Evolutionary conservation across 2,329 filamentous ascomycete genomes (phyloP).

Genomic region (Dactylellina haptotyla): DNA sequence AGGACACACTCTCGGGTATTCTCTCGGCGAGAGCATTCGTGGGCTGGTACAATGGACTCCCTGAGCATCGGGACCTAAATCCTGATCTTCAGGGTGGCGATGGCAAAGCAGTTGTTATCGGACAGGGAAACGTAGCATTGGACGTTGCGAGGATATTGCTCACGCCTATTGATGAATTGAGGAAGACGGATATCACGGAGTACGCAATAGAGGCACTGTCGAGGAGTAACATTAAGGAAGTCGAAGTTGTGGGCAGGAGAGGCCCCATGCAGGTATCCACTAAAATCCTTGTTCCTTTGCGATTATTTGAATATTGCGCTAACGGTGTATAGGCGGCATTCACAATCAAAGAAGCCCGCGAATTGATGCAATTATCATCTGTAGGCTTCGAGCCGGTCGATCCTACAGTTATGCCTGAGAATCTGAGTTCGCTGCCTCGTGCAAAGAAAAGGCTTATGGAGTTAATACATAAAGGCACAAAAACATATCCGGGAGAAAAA

Average conservation of each 20-base stretch:
- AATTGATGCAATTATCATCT: slow-evolving; percentile 79
- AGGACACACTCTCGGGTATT: slow-evolving; percentile 76
- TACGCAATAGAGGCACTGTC: slow-evolving; percentile 79
- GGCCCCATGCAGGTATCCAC: slow-evolving; percentile 80
- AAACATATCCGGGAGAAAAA: slow-evolving; percentile 62
- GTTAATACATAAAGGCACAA: slow-evolving; percentile 58
- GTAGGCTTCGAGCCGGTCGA: slow-evolving; percentile 79
- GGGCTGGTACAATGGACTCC: slow-evolving; percentile 97
- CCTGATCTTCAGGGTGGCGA: slow-evolving; percentile 75
- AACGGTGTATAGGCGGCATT: slow-evolving; percentile 75
- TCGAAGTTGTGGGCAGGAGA: slow-evolving; percentile 87
- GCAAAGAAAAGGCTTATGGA: slow-evolving; percentile 72
- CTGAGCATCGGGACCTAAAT: slow-evolving; percentile 77
- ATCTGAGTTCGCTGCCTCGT: slow-evolving; percentile 76
- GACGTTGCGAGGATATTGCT: slow-evolving; percentile 91
- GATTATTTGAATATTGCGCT: background rate
- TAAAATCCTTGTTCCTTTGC: background rate
- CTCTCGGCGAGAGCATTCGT: slow-evolving; percentile 93
- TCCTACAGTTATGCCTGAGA: slow-evolving; percentile 71
- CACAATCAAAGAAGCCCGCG: slow-evolving; percentile 92
- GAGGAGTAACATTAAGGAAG: slow-evolving; percentile 77
- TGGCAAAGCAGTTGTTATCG: slow-evolving; percentile 86
- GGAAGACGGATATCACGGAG: slow-evolving; percentile 87
- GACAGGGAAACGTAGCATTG: slow-evolving; percentile 94
- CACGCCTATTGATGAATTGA: slow-evolving; percentile 76